A percentile compares a stretch with the other conserved stretches of the same genome.
Conservation (phyloP, 768 basidiomycete genomes). For the Hypsizygus marmoreus region DNA sequence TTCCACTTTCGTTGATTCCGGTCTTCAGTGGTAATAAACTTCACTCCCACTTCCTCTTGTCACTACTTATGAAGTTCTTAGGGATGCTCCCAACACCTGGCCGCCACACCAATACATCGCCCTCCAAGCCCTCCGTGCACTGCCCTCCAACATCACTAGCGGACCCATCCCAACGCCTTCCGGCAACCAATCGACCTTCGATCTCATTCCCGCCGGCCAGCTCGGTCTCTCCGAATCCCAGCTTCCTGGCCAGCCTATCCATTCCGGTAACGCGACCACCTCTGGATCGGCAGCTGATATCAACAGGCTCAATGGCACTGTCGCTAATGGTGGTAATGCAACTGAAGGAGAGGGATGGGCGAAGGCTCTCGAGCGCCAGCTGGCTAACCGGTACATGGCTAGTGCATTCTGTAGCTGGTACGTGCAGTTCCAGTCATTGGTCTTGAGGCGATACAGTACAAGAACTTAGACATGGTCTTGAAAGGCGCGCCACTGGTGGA, state of each 20-base stretch:
- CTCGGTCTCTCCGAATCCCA: slow-evolving; percentile 70
- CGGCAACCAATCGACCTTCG: slow-evolving; percentile 58
- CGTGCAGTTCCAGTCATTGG: slow-evolving; percentile 20
- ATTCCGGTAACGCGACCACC: slow-evolving; percentile 48
- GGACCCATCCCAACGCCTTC: slow-evolving; percentile 53
- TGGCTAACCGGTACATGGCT: slow-evolving; percentile 84
- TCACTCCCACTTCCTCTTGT: not conserved
- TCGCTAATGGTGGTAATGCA: slow-evolving; percentile 70
- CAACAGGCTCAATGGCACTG: slow-evolving; percentile 53
- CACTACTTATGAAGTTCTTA: slow-evolving; percentile 20
- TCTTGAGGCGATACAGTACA: not conserved
- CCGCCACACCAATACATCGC: slow-evolving; percentile 84
- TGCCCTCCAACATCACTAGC: slow-evolving; percentile 73
- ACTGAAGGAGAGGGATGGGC: slow-evolving; percentile 65
- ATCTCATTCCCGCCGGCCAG: slow-evolving; percentile 77
- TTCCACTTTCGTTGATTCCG: slow-evolving; percentile 73
- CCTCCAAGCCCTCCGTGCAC: slow-evolving; percentile 70
- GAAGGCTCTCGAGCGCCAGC: slow-evolving; percentile 59
- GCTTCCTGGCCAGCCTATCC: slow-evolving; percentile 69
- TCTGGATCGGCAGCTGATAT: slow-evolving; percentile 62
- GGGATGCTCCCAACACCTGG: slow-evolving; percentile 91
- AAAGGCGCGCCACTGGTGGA: slow-evolving; percentile 86
- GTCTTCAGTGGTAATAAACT: slow-evolving; percentile 74
- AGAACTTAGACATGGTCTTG: not conserved
- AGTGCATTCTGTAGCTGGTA: slow-evolving; percentile 90